These are phyloP conservation scores for Pichia cactophila DNA, from an alignment of 1,139 yeast species.

Conservation along the genomic window DNA sequence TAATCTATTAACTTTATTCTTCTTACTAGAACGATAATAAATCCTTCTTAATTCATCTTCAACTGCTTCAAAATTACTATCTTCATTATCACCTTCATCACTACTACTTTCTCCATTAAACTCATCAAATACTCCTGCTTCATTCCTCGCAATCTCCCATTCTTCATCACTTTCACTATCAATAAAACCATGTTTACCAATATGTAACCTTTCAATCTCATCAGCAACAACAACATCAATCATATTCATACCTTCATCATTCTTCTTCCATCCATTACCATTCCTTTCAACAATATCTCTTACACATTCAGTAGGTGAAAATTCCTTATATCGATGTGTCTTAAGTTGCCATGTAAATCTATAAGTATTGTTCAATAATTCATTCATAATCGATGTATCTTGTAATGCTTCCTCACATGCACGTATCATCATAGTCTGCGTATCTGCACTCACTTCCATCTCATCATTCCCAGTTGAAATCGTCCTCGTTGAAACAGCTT, in stretches of 20 bases:
- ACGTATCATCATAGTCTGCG: slow-evolving; percentile 13
- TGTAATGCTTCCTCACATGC: slow-evolving; percentile 11
- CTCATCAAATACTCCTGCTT: neutral
- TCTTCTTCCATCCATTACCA: slow-evolving; percentile 59
- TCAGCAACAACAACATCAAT: slow-evolving; percentile 26
- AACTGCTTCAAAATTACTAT: slow-evolving; percentile 6
- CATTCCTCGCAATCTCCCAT: neutral
- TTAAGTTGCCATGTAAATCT: slow-evolving; percentile 63
- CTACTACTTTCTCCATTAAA: slow-evolving; percentile 1
- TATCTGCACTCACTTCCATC: neutral
- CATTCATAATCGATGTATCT: slow-evolving; percentile 10
- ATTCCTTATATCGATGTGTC: slow-evolving; percentile 45
- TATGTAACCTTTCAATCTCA: neutral
- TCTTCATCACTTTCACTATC: neutral
- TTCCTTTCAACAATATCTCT: slow-evolving; percentile 64
- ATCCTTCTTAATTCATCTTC: neutral
- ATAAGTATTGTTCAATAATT: slow-evolving; percentile 46
- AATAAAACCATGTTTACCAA: neutral
- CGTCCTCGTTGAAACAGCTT: neutral
- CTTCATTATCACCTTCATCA: slow-evolving; percentile 6
- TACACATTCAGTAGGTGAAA: slow-evolving; percentile 64
- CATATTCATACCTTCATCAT: slow-evolving; percentile 30
- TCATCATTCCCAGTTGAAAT: neutral
- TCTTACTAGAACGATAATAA: neutral
- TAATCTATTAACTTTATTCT: slow-evolving; percentile 7